Evolutionary conservation across 176 grass and related monocot genomes (phyloP).

Genomic region (Dactylis glomerata): DNA sequence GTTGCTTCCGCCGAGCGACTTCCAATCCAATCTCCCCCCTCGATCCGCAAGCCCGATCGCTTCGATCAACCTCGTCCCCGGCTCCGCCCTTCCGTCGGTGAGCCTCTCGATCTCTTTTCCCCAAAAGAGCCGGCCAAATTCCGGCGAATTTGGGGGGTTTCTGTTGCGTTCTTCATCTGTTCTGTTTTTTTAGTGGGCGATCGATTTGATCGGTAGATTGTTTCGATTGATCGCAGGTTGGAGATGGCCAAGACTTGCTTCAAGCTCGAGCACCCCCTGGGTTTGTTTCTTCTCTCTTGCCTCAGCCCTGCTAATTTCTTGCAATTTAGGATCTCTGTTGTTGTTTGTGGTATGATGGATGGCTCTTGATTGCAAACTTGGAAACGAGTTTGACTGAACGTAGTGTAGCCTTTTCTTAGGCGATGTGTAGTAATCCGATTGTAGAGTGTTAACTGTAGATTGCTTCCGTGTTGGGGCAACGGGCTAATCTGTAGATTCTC

Average conservation of each 20-base stretch:
- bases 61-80: background rate
- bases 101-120: conserved; percentile 15
- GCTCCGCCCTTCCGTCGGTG: conserved; percentile 2
- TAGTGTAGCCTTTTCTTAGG: background rate
- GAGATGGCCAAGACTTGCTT: conserved; percentile 57
- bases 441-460: background rate
- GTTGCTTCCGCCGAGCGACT: conserved; percentile 40
- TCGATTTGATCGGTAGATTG: conserved; percentile 9
- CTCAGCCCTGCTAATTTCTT: background rate
- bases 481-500: background rate
- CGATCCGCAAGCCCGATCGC: conserved; percentile 2
- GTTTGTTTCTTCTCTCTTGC: conserved; percentile 22
- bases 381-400: background rate
- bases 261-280: conserved; percentile 56
- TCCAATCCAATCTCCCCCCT: conserved; percentile 2
- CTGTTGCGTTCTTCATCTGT: background rate
- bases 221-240: conserved; percentile 20
- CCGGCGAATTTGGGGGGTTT: background rate
- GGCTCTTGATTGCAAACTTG: background rate
- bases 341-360: background rate
- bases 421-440: background rate
- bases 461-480: background rate
- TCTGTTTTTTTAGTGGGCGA: background rate
- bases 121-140: background rate
- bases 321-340: background rate